Evolutionary conservation across 345 rosid species (phyloP).

Genomic region (Hirschfeldia incana): DNA sequence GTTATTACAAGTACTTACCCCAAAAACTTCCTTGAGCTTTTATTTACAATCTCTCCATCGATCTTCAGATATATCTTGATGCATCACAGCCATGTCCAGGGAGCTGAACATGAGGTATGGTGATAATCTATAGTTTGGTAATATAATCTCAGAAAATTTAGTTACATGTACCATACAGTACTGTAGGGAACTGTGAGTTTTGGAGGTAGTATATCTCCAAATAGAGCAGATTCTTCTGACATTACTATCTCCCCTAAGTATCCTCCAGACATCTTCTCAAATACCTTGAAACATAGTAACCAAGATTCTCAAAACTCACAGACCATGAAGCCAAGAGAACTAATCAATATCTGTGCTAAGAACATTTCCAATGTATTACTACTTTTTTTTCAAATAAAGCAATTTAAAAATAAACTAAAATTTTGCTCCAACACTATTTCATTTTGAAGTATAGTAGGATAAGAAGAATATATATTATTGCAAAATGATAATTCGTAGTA

Average conservation of each 20-base stretch:
- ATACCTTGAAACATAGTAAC: slow-evolving; percentile 41
- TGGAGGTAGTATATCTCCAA: slow-evolving; percentile 53
- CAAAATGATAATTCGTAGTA: no score
- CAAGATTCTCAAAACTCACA: background rate
- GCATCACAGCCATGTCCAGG: slow-evolving; percentile 72
- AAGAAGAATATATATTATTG: no score
- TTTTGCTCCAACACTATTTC: background rate
- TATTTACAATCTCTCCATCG: slow-evolving; percentile 39
- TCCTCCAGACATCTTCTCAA: slow-evolving; percentile 63
- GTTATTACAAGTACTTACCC: slow-evolving; percentile 28
- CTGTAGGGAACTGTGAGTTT: slow-evolving; percentile 52
- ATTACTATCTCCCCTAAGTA: slow-evolving; percentile 76
- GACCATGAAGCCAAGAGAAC: background rate
- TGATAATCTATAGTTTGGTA: background rate
- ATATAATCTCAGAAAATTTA: background rate
- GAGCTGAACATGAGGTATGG: slow-evolving; percentile 35
- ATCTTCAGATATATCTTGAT: slow-evolving; percentile 64
- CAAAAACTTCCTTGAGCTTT: slow-evolving; percentile 55
- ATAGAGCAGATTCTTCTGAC: slow-evolving; percentile 59
- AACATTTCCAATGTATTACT: no score
- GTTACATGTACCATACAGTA: slow-evolving; percentile 43
- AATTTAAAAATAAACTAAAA: no score
- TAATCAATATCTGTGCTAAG: background rate
- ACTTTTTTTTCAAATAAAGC: no score
- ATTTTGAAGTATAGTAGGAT: background rate